Conservation (phyloP, 257 asterid genomes). For the Solanum tacnaense region DNA sequence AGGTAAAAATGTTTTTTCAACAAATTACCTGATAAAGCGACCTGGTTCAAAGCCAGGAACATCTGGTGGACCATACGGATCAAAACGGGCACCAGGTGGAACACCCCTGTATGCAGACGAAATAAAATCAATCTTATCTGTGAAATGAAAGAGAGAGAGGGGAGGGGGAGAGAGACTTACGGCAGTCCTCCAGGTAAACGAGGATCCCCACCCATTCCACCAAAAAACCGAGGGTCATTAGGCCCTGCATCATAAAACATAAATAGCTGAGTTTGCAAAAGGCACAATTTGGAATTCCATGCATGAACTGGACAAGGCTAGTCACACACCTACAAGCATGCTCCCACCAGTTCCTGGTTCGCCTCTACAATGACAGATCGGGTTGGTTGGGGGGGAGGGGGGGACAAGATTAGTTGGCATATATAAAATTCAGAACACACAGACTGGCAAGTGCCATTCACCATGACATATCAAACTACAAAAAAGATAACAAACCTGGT, state of each 20-base stretch:
- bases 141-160: not conserved
- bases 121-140: not conserved
- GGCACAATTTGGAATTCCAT: not conserved
- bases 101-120: slow-evolving; percentile 31
- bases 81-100: slow-evolving; percentile 92
- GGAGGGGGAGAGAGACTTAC: slow-evolving; percentile 17
- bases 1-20: not conserved
- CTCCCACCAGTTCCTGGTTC: slow-evolving; percentile 39
- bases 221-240: slow-evolving; percentile 58
- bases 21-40: slow-evolving; percentile 53
- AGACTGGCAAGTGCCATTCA: not conserved
- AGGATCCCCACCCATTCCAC: slow-evolving; percentile 37
- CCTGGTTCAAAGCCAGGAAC: slow-evolving; percentile 85
- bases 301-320: not conserved
- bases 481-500: slow-evolving; percentile 28
- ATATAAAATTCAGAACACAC: not conserved
- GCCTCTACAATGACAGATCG: slow-evolving; percentile 27
- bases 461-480: not conserved
- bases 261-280: not conserved
- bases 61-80: slow-evolving; percentile 83
- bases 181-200: slow-evolving; percentile 47
- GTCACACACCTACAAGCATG: slow-evolving; percentile 61
- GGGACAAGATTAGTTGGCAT: not conserved
- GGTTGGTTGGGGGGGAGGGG: not conserved
- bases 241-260: slow-evolving; percentile 48